A percentile compares a stretch with the other conserved stretches of the same genome.
Conservation (phyloP, 176 grass and related monocot genomes). For the Zoysia japonica region DNA sequence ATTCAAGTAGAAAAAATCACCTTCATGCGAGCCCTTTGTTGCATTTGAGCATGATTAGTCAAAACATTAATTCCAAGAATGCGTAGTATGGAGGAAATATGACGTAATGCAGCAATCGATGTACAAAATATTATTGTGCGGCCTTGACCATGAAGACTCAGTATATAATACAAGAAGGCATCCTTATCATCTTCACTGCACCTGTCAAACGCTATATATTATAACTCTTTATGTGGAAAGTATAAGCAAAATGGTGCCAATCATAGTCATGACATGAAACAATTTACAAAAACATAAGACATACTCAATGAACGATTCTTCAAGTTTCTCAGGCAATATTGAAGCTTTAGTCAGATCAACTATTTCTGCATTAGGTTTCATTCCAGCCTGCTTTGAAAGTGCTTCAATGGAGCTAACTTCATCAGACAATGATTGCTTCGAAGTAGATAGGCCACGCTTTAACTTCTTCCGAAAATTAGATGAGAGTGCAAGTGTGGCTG, state of each 20-base stretch:
- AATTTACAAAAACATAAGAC: not conserved
- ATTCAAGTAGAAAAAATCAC: conserved; percentile 27
- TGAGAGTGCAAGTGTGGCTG: not conserved
- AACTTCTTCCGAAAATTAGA: conserved; percentile 81
- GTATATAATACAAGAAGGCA: conserved; percentile 82
- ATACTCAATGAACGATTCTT: conserved; percentile 59
- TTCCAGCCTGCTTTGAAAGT: conserved; percentile 77
- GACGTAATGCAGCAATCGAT: conserved; percentile 81
- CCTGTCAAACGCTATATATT: conserved; percentile 39
- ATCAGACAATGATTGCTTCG: conserved; percentile 34
- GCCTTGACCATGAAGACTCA: conserved; percentile 82
- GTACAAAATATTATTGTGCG: conserved; percentile 78
- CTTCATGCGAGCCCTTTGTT: conserved; percentile 93
- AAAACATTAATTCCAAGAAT: conserved; percentile 59
- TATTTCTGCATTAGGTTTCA: conserved; percentile 79
- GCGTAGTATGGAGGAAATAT: conserved; percentile 66
- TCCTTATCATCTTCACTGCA: conserved; percentile 87
- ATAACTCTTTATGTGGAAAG: not conserved
- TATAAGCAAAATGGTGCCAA: not conserved
- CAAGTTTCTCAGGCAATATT: conserved; percentile 79
- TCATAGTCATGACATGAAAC: not conserved
- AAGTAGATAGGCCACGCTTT: conserved; percentile 60
- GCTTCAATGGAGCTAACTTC: conserved; percentile 69
- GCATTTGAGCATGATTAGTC: conserved; percentile 96
- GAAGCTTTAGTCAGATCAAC: conserved; percentile 76